A percentile compares a stretch with the other conserved stretches of the same genome.
phyloP scores from a whole-genome alignment of 164 flowering plant species.

The Chloranthus sessilifolius region DNA sequence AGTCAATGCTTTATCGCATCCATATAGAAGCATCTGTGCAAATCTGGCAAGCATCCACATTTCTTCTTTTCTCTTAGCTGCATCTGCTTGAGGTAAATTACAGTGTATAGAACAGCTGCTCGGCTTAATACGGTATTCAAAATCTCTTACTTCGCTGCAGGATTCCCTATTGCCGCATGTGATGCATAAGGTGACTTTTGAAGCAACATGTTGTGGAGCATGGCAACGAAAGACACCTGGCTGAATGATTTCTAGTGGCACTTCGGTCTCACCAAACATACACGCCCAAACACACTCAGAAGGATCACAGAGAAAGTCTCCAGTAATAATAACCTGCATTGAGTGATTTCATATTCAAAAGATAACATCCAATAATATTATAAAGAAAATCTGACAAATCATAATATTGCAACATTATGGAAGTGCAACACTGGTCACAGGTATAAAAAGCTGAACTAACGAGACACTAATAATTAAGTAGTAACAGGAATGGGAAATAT shows the following conservation, averaged over 20 bases:
- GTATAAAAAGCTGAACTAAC: too few species aligned
- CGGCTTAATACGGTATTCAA: slow-evolving; percentile 60
- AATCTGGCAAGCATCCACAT: slow-evolving; percentile 60
- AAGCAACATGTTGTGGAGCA: slow-evolving; percentile 66
- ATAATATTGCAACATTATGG: too few species aligned
- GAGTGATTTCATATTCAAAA: slow-evolving; percentile 8
- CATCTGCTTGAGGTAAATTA: slow-evolving; percentile 25
- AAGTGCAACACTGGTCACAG: too few species aligned
- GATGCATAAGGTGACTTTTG: slow-evolving; percentile 71
- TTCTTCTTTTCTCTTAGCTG: slow-evolving; percentile 50
- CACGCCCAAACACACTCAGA: slow-evolving; percentile 65
- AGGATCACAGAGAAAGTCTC: slow-evolving; percentile 83
- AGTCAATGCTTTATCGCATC: slow-evolving; percentile 15
- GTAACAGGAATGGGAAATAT: too few species aligned
- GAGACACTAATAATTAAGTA: too few species aligned
- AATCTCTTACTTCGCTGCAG: slow-evolving; percentile 90
- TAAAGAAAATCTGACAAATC: neutral
- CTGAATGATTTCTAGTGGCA: slow-evolving; percentile 71
- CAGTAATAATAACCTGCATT: slow-evolving; percentile 81
- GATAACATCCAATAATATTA: neutral
- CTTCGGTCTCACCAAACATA: slow-evolving; percentile 91
- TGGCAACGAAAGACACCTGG: slow-evolving; percentile 77
- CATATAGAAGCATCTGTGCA: slow-evolving; percentile 64
- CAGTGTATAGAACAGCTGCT: slow-evolving; percentile 14
- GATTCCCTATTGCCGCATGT: slow-evolving; percentile 74